Percentiles rank a stretch among this genome's conserved stretches.
Conservation (phyloP, 192 early-diverging fungal species). For the Blastocladiella britannica region DNA sequence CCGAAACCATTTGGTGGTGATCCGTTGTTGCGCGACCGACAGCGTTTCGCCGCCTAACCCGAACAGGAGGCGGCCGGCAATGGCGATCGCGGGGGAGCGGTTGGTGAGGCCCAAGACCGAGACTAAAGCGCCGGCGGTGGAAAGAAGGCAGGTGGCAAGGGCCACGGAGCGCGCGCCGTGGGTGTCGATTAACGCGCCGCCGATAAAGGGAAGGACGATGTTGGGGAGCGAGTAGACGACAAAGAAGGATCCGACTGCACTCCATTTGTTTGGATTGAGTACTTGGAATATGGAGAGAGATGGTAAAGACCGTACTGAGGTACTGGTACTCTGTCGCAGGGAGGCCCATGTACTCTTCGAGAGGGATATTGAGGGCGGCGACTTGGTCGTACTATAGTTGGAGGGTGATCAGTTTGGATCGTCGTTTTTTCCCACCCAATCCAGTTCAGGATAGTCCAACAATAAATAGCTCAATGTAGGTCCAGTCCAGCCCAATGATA, state of each 20-base stretch:
- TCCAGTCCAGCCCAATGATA: too few species aligned
- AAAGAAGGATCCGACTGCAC: too few species aligned
- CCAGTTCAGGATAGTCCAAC: too few species aligned
- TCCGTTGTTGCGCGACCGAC: slow-evolving; percentile 17
- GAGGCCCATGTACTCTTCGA: background rate
- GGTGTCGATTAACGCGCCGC: slow-evolving; percentile 24
- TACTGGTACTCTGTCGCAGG: background rate
- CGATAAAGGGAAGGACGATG: slow-evolving; percentile 32
- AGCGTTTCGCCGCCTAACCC: slow-evolving; percentile 30
- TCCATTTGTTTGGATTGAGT: background rate
- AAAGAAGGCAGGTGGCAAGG: slow-evolving; percentile 12
- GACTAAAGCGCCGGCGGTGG: slow-evolving; percentile 18
- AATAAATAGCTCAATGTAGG: too few species aligned
- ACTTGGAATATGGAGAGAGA: background rate
- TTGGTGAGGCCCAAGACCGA: slow-evolving; percentile 21
- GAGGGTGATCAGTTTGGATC: too few species aligned
- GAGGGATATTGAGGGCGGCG: background rate
- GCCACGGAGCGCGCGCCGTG: slow-evolving; percentile 19
- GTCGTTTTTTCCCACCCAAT: too few species aligned
- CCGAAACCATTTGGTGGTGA: slow-evolving; percentile 33
- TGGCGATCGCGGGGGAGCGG: slow-evolving; percentile 3
- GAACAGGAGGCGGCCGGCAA: slow-evolving; percentile 28
- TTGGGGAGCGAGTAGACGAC: slow-evolving; percentile 37
- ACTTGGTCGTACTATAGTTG: too few species aligned
- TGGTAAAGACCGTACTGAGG: background rate